Evolutionary conservation across 345 rosid species (phyloP).

Genomic region (Noccaea bulbosa): DNA sequence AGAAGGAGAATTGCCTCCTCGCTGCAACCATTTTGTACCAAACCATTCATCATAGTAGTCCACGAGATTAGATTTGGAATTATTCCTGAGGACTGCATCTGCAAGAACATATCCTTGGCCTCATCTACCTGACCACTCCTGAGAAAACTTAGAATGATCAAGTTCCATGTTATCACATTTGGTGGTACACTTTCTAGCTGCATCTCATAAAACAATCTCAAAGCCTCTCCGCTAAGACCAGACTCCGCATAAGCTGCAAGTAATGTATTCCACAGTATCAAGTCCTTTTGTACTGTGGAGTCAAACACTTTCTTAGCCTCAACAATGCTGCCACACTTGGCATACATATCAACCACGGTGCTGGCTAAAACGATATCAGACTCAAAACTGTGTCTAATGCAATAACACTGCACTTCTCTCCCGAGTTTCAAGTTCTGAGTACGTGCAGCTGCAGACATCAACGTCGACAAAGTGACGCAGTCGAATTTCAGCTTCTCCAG

Average conservation of each 20-base stretch:
- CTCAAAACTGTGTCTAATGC: slow-evolving; percentile 61
- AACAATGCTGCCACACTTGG: slow-evolving; percentile 58
- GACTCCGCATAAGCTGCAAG: slow-evolving; percentile 67
- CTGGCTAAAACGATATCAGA: slow-evolving; percentile 60
- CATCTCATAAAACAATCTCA: slow-evolving; percentile 76
- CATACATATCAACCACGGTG: slow-evolving; percentile 61
- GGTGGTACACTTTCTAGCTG: slow-evolving; percentile 68
- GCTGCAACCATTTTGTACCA: slow-evolving; percentile 53
- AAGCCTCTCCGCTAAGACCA: slow-evolving; percentile 59
- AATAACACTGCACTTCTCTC: slow-evolving; percentile 65
- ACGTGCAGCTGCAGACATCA: slow-evolving; percentile 60
- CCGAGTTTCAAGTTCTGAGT: slow-evolving; percentile 54
- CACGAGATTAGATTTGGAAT: slow-evolving; percentile 56
- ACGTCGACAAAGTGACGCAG: slow-evolving; percentile 64
- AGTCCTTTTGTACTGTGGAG: slow-evolving; percentile 50
- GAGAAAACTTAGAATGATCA: slow-evolving; percentile 59
- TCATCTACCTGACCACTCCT: slow-evolving; percentile 56
- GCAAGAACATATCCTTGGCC: slow-evolving; percentile 62
- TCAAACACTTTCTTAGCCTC: slow-evolving; percentile 60
- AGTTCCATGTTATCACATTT: slow-evolving; percentile 70
- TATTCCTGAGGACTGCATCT: slow-evolving; percentile 60
- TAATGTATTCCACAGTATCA: slow-evolving; percentile 66
- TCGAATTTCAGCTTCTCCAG: slow-evolving; percentile 60
- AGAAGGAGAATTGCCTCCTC: slow-evolving; percentile 52
- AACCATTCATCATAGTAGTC: slow-evolving; percentile 67